Evolutionary conservation across 352 stramenopile genomes (phyloP).

Genomic region (Pythium angustatum): DNA sequence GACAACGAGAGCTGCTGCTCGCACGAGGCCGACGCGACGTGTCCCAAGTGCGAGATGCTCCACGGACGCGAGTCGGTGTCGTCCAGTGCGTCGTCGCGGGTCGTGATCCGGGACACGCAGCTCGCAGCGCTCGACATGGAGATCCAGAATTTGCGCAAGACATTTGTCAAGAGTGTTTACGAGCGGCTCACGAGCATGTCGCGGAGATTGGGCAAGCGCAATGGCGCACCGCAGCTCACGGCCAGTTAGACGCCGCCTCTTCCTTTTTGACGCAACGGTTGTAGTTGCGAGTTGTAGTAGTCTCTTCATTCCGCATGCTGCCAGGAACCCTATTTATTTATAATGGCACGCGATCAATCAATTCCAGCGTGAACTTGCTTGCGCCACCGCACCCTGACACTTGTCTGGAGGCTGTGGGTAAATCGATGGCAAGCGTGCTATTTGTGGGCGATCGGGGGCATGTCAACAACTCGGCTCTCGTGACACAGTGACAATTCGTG

Average conservation of each 20-base stretch:
- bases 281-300: slow-evolving; percentile 13
- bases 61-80: slow-evolving; percentile 21
- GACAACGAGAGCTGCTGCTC: slow-evolving; percentile 52
- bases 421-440: too few species aligned
- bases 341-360: too few species aligned
- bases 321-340: slow-evolving; percentile 12
- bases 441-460: too few species aligned
- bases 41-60: slow-evolving; percentile 18
- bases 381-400: too few species aligned
- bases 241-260: slow-evolving; percentile 9
- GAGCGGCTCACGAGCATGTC: slow-evolving; percentile 50
- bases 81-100: slow-evolving; percentile 41
- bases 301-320: background rate
- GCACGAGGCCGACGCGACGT: slow-evolving; percentile 26
- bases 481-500: too few species aligned
- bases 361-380: background rate
- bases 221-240: slow-evolving; percentile 21
- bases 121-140: slow-evolving; percentile 70
- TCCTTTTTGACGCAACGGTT: slow-evolving; percentile 11
- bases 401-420: too few species aligned
- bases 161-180: slow-evolving; percentile 63
- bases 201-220: slow-evolving; percentile 19
- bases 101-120: slow-evolving; percentile 68
- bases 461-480: too few species aligned
- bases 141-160: slow-evolving; percentile 60